Conservation (phyloP, 2,329 filamentous ascomycete species). For the Calonectria hongkongensis region DNA sequence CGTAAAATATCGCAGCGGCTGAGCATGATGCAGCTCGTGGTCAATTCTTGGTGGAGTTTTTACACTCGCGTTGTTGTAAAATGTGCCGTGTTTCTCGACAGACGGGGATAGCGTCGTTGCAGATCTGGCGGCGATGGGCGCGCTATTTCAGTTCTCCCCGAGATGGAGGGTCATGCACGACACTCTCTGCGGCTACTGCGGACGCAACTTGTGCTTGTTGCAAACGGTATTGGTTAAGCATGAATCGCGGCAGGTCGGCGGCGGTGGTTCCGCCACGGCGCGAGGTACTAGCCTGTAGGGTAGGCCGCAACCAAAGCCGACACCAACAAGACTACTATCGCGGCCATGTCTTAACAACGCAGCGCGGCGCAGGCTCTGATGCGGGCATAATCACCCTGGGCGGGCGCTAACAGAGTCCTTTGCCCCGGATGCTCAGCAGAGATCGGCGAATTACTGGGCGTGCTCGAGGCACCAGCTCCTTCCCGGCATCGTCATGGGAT, state of each 20-base stretch:
- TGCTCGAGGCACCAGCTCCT: neutral
- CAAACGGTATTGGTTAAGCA: neutral
- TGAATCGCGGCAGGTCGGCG: neutral
- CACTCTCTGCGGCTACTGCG: constrained; percentile 8
- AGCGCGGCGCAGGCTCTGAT: neutral
- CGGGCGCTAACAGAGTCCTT: neutral
- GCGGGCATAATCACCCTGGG: neutral
- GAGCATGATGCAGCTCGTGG: neutral
- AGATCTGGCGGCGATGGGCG: neutral
- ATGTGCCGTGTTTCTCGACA: neutral
- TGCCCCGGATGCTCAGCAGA: neutral
- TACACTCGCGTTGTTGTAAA: neutral
- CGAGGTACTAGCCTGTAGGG: constrained; percentile 13
- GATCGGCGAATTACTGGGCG: neutral
- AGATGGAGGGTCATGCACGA: constrained; percentile 23
- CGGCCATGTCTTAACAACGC: constrained; percentile 3
- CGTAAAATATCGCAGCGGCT: neutral
- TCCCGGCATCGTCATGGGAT: constrained; percentile 14
- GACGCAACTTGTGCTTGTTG: neutral
- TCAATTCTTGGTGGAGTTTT: neutral
- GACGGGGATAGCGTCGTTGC: constrained; percentile 13
- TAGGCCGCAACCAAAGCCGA: constrained; percentile 6
- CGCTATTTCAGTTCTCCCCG: constrained; percentile 3
- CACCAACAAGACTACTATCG: neutral
- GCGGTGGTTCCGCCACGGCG: neutral